These are phyloP conservation scores for Chloroidium sp. DNA, from an alignment of 163 green algal species.

Conservation along the genomic window DNA sequence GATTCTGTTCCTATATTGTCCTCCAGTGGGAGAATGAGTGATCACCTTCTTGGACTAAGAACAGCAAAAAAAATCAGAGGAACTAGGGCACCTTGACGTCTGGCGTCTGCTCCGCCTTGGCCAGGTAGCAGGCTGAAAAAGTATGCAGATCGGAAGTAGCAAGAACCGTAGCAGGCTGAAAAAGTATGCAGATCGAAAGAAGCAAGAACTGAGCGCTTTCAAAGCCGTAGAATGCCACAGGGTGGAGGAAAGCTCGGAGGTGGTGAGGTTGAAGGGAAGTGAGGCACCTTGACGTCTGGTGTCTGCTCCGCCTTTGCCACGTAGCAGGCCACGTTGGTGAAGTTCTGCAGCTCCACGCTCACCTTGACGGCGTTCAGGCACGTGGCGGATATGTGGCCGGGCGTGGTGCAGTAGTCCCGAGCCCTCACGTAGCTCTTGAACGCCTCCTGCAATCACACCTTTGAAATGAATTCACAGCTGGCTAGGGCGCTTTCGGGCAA, in stretches of 20 bases:
- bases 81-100: constrained; percentile 31
- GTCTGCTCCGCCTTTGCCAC: constrained; percentile 70
- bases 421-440: constrained; percentile 84
- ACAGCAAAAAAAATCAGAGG: too few relatives aligned
- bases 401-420: constrained; percentile 86
- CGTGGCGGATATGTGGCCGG: constrained; percentile 80
- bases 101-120: too few relatives aligned
- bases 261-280: constrained; percentile 5
- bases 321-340: constrained; percentile 78
- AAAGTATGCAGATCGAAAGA: too few relatives aligned
- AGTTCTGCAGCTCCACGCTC: constrained; percentile 73
- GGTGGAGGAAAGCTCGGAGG: background rate
- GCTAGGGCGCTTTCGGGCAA: too few relatives aligned
- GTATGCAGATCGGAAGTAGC: background rate
- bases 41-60: too few relatives aligned
- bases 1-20: too few relatives aligned
- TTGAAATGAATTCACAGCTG: background rate
- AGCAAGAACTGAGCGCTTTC: too few relatives aligned
- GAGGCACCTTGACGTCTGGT: constrained; percentile 30
- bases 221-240: background rate
- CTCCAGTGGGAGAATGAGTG: too few relatives aligned
- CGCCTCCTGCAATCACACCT: constrained; percentile 41
- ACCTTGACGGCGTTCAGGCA: constrained; percentile 76
- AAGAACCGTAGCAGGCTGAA: too few relatives aligned
- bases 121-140: background rate